phyloP scores from a whole-genome alignment of 139 green algal species.

The Astrephomene gubernaculifera region DNA sequence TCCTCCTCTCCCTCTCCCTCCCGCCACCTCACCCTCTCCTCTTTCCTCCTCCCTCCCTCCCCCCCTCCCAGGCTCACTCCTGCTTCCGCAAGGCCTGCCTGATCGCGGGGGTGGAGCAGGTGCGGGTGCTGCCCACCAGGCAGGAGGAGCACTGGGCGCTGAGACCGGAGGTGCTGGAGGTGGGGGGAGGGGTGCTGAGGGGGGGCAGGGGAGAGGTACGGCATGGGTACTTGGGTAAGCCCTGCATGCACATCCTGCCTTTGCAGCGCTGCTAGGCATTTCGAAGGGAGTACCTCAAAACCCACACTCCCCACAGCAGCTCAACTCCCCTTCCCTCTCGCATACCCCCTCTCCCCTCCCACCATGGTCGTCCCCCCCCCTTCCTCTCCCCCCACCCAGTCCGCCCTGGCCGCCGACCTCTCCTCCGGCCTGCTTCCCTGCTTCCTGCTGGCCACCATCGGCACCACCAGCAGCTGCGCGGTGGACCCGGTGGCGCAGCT shows the following conservation, averaged over 20 bases:
- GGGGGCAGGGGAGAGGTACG: not conserved
- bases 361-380: not conserved
- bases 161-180: constrained; percentile 58
- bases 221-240: not conserved
- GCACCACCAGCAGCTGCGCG: constrained; percentile 81
- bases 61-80: constrained; percentile 70
- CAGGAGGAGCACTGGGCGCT: constrained; percentile 66
- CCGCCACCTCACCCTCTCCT: constrained; percentile 51
- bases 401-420: constrained; percentile 69
- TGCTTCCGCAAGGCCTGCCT: constrained; percentile 85
- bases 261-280: too few relatives aligned
- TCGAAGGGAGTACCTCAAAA: not conserved
- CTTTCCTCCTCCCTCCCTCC: constrained; percentile 70
- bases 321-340: not conserved
- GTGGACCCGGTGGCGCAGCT: constrained; percentile 74
- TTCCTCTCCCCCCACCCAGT: constrained; percentile 1
- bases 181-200: not conserved
- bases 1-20: not conserved
- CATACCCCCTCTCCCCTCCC: not conserved
- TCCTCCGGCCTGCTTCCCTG: constrained; percentile 76
- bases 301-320: not conserved
- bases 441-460: constrained; percentile 80
- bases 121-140: constrained; percentile 66
- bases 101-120: constrained; percentile 75
- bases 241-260: not conserved